Percentiles rank a stretch among this genome's conserved stretches.
phyloP scores from a whole-genome alignment of 1,139 yeast genomes.

The Kodamaea suecica region DNA sequence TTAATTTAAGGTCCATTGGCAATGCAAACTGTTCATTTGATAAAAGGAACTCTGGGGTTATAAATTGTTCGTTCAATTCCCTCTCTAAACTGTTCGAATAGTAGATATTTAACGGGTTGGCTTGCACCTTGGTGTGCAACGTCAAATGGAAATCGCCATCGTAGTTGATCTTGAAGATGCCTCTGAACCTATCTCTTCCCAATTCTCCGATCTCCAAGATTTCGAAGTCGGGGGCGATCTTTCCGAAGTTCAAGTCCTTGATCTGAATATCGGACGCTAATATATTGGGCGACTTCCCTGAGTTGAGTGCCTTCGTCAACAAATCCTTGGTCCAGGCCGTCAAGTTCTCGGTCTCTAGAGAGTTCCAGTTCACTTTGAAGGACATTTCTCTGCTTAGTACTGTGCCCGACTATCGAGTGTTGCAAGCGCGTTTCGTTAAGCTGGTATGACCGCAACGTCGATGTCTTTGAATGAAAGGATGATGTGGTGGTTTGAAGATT shows the following conservation, averaged over 20 bases:
- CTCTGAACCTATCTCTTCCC: slow-evolving; percentile 76
- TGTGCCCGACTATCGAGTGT: no score
- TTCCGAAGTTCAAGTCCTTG: slow-evolving; percentile 74
- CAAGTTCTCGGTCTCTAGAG: slow-evolving; percentile 68
- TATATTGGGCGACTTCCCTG: slow-evolving; percentile 71
- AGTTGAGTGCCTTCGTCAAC: slow-evolving; percentile 73
- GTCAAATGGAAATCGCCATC: slow-evolving; percentile 80
- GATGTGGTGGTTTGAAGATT: background rate
- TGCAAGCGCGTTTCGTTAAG: no score
- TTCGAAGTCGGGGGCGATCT: slow-evolving; percentile 74
- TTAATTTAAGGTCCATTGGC: slow-evolving; percentile 72
- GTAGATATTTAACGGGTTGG: slow-evolving; percentile 76
- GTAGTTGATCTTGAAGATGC: slow-evolving; percentile 79
- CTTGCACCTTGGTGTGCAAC: slow-evolving; percentile 78
- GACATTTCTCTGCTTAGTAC: no score
- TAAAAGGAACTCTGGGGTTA: slow-evolving; percentile 64
- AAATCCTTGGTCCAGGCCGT: slow-evolving; percentile 65
- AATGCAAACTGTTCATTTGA: slow-evolving; percentile 70
- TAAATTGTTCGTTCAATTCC: slow-evolving; percentile 41
- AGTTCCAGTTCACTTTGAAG: slow-evolving; percentile 75
- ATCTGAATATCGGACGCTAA: slow-evolving; percentile 72
- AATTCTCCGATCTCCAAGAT: slow-evolving; percentile 84
- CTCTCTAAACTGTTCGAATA: slow-evolving; percentile 46
- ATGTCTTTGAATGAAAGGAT: no score
- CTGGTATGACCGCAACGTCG: no score